These are phyloP conservation scores for Dittrichia graveolens DNA, from an alignment of 129 eudicot species.

Conservation along the genomic window DNA sequence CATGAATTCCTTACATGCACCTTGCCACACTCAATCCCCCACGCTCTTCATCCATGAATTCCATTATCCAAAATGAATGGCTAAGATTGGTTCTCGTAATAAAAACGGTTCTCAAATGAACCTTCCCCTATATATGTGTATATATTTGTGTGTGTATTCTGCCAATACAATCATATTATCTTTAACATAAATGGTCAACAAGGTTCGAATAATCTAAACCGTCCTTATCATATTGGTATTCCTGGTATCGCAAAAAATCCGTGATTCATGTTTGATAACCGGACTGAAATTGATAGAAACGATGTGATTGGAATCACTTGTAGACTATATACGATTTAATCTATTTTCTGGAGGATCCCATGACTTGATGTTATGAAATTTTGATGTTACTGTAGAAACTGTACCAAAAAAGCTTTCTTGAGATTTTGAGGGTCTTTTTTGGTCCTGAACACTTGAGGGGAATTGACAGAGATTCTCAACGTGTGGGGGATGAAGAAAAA, in stretches of 20 bases:
- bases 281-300: neutral
- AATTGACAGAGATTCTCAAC: slow-evolving; percentile 32
- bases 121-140: too few relatives aligned
- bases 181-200: neutral
- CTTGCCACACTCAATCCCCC: too few relatives aligned
- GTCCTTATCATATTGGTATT: neutral
- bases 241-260: neutral
- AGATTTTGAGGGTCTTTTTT: slow-evolving; percentile 7
- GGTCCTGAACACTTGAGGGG: neutral
- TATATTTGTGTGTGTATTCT: too few relatives aligned
- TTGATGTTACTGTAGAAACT: slow-evolving; percentile 14
- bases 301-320: neutral
- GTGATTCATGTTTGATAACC: neutral
- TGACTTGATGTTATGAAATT: slow-evolving; percentile 18
- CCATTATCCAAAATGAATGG: too few relatives aligned
- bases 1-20: too few relatives aligned
- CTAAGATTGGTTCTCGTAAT: too few relatives aligned
- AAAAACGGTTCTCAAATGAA: too few relatives aligned
- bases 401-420: slow-evolving; percentile 25
- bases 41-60: too few relatives aligned
- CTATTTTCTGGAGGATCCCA: slow-evolving; percentile 6
- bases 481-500: slow-evolving; percentile 26
- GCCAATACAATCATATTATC: neutral
- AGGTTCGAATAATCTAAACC: neutral
- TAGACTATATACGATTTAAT: neutral